phyloP scores from a whole-genome alignment of 257 asterid species.

The Coffea canephora region DNA sequence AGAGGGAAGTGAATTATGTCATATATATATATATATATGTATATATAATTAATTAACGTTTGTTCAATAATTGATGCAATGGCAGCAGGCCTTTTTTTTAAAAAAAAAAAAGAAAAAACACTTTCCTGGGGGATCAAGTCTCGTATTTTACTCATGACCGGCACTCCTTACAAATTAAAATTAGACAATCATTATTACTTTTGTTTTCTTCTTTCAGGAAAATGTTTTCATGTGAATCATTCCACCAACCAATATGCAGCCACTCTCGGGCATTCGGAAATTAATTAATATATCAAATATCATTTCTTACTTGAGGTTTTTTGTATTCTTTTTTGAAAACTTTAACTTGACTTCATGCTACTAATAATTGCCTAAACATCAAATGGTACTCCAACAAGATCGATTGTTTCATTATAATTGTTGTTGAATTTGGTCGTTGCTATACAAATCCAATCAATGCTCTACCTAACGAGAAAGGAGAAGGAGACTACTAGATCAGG shows the following conservation, averaged over 20 bases:
- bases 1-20: neutral
- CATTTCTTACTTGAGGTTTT: neutral
- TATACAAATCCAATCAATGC: neutral
- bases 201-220: neutral
- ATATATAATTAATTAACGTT: too few relatives aligned
- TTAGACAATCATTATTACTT: neutral
- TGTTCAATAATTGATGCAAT: too few relatives aligned
- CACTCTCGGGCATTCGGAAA: neutral
- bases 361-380: constrained; percentile 6
- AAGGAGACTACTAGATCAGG: neutral
- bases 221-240: neutral
- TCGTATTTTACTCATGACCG: neutral
- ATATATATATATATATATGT: too few relatives aligned
- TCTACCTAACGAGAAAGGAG: too few relatives aligned
- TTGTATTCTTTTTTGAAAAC: neutral
- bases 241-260: neutral
- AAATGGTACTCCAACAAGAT: too few relatives aligned
- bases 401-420: neutral
- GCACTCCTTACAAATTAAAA: neutral
- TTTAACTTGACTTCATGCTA: constrained; percentile 8
- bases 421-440: neutral
- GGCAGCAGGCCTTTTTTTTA: too few relatives aligned
- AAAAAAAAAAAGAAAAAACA: too few relatives aligned
- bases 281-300: neutral
- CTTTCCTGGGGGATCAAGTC: neutral